Evolutionary conservation across 2,329 filamentous ascomycete genomes (phyloP).

Genomic region (Talaromyces sp.): DNA sequence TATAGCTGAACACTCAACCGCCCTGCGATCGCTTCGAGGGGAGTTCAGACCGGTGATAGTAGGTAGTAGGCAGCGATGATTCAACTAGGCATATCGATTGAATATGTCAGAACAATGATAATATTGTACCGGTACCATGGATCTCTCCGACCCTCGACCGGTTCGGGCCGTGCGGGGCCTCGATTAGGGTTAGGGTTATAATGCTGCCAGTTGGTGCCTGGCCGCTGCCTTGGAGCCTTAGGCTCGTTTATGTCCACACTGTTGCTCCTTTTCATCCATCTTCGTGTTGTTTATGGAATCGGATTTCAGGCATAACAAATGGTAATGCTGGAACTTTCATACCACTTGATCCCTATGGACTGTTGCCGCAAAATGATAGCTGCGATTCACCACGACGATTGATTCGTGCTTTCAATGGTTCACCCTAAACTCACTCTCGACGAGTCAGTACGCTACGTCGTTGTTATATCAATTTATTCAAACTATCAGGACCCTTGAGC

Average conservation of each 20-base stretch:
- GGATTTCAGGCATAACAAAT: no score
- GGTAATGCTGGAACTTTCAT: no score
- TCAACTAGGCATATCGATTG: neutral
- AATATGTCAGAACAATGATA: neutral
- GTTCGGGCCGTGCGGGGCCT: neutral
- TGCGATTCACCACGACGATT: no score
- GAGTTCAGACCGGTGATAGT: neutral
- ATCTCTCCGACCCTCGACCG: neutral
- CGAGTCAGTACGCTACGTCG: neutral
- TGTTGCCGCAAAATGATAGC: no score
- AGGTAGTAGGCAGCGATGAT: neutral
- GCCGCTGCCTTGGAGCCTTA: neutral
- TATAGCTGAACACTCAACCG: neutral
- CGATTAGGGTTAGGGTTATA: neutral
- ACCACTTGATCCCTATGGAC: no score
- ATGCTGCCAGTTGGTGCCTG: neutral
- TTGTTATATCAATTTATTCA: neutral
- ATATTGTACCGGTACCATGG: neutral
- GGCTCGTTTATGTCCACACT: neutral
- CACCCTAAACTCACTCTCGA: no score
- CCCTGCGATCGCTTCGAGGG: neutral
- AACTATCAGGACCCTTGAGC: neutral
- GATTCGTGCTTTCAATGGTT: no score
- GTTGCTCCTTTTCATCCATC: neutral
- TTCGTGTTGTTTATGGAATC: neutral